Evolutionary conservation across 768 basidiomycete species (phyloP).

Genomic region (Porphyrellus cyaneotinctus): DNA sequence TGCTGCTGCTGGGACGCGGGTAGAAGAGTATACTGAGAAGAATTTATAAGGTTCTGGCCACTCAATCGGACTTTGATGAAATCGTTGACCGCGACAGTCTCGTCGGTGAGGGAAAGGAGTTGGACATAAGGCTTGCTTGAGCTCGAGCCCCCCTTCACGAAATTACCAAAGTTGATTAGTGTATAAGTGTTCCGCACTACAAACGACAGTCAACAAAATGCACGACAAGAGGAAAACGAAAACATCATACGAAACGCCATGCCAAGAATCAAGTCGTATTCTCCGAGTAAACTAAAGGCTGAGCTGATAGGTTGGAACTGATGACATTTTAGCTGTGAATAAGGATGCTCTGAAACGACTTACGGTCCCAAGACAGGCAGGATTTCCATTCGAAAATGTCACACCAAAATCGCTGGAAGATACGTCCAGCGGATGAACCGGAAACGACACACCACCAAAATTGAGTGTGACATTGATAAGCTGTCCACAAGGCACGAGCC

Average conservation of each 20-base stretch:
- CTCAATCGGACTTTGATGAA: constrained; percentile 60
- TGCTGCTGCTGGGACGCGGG: constrained; percentile 53
- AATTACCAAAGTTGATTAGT: constrained; percentile 68
- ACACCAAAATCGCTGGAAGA: constrained; percentile 54
- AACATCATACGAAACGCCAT: constrained; percentile 66
- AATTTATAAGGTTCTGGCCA: constrained; percentile 54
- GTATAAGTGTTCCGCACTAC: constrained; percentile 77
- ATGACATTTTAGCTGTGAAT: constrained; percentile 6
- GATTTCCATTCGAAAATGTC: constrained; percentile 41
- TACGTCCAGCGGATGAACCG: constrained; percentile 70
- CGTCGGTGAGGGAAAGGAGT: constrained; percentile 56
- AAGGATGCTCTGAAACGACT: constrained; percentile 24
- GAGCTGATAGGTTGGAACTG: constrained; percentile 83
- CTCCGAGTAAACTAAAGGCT: constrained; percentile 70
- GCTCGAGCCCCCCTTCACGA: constrained; percentile 48
- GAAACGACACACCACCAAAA: constrained; percentile 65
- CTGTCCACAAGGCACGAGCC: constrained; percentile 75
- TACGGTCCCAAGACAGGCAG: constrained; percentile 66
- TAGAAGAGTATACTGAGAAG: constrained; percentile 55
- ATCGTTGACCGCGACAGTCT: constrained; percentile 52
- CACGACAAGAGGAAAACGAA: neutral
- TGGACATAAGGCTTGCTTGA: constrained; percentile 64
- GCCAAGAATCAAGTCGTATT: constrained; percentile 80
- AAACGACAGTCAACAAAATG: constrained; percentile 3
- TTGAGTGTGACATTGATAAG: constrained; percentile 66